phyloP scores from a whole-genome alignment of 371 early-diverging fungal species.

The Choanephora cucurbitarum region DNA sequence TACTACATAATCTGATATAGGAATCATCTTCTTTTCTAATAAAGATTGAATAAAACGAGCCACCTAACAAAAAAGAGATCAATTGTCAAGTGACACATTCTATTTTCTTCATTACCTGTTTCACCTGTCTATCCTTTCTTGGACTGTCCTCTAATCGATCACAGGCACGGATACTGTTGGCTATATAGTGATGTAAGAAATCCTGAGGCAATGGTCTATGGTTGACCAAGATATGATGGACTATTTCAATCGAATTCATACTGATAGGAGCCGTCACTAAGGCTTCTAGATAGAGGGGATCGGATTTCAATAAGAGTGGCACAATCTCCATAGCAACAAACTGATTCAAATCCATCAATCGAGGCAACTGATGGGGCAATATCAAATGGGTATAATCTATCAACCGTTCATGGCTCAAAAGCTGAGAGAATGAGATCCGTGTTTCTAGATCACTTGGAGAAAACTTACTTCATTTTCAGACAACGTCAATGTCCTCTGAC shows the following conservation, averaged over 20 bases:
- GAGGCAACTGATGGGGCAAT: constrained; percentile 25
- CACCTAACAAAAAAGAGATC: constrained; percentile 57
- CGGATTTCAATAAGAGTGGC: constrained; percentile 22
- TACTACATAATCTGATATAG: constrained; percentile 59
- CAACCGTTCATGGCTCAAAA: constrained; percentile 16
- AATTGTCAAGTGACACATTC: too few relatives aligned
- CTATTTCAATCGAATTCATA: constrained; percentile 60
- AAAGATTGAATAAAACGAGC: constrained; percentile 72
- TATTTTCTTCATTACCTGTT: constrained; percentile 51
- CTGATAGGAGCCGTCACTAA: constrained; percentile 31
- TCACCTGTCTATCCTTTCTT: constrained; percentile 63
- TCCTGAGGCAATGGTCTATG: constrained; percentile 45
- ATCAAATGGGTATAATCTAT: constrained; percentile 17
- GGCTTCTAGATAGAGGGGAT: constrained; percentile 26
- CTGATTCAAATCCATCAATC: constrained; percentile 40
- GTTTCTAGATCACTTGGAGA: not conserved
- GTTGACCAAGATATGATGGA: constrained; percentile 58
- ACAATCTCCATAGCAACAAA: constrained; percentile 36
- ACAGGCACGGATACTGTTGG: constrained; percentile 68
- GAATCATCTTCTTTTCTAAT: constrained; percentile 54
- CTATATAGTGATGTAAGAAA: constrained; percentile 65
- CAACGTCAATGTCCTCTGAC: constrained; percentile 34
- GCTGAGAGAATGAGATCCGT: constrained; percentile 5
- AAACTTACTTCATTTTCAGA: constrained; percentile 41
- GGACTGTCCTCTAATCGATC: constrained; percentile 57